A percentile compares a stretch with the other conserved stretches of the same genome.
Conservation (phyloP, 2,329 filamentous ascomycete species). For the Fusarium mangiferae region DNA sequence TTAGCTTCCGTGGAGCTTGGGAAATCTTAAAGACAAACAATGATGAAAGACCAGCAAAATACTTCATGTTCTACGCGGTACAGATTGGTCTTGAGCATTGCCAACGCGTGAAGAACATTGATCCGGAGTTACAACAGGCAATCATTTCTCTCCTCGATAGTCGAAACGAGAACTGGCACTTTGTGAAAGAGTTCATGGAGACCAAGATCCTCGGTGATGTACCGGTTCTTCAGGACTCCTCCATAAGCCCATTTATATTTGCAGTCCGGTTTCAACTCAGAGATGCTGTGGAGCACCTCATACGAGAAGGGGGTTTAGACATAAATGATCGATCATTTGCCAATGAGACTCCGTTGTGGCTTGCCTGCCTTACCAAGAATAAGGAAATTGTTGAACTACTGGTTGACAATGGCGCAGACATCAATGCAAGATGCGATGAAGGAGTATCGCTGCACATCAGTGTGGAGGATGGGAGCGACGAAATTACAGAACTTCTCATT, state of each 20-base stretch:
- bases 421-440: neutral
- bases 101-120: accelerated
- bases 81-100: too few relatives aligned
- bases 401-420: neutral
- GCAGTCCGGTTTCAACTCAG: accelerated
- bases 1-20: accelerated
- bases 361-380: accelerated
- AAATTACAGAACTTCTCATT: accelerated
- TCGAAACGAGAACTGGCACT: accelerated
- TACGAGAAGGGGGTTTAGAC: accelerated
- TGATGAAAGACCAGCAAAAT: too few relatives aligned
- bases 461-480: too few relatives aligned
- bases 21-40: accelerated
- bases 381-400: neutral
- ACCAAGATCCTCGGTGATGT: too few relatives aligned
- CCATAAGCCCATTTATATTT: accelerated
- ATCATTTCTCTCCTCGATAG: accelerated
- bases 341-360: accelerated
- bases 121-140: accelerated
- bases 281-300: accelerated
- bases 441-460: accelerated
- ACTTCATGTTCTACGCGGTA: too few relatives aligned
- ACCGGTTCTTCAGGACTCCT: too few relatives aligned
- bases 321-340: neutral
- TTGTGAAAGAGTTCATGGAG: too few relatives aligned